Conservation (phyloP, 2,329 filamentous ascomycete genomes). For the Orbilia quercus region DNA sequence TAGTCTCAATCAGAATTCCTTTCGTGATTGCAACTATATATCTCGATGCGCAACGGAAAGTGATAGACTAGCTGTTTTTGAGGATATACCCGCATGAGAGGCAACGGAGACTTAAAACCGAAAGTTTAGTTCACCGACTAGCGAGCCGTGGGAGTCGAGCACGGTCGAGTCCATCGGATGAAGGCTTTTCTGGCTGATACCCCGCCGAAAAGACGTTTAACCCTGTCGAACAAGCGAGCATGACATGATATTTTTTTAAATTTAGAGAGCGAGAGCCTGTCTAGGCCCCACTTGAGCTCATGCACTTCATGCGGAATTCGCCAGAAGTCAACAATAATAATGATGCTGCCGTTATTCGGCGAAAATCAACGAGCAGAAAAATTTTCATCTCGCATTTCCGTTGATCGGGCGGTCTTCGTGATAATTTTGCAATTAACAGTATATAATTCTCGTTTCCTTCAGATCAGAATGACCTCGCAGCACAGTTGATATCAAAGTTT, state of each 20-base stretch:
- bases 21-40: slow-evolving; percentile 12
- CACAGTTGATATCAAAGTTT: neutral
- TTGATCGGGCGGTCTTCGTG: slow-evolving; percentile 8
- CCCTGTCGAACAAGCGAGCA: slow-evolving; percentile 36
- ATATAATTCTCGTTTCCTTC: too few species aligned
- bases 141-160: slow-evolving; percentile 3
- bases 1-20: slow-evolving; percentile 7
- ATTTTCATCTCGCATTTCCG: slow-evolving; percentile 23
- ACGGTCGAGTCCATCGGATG: too few species aligned
- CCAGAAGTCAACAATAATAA: slow-evolving; percentile 22
- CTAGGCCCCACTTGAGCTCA: slow-evolving; percentile 46
- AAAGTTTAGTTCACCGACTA: slow-evolving; percentile 18
- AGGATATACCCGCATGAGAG: slow-evolving; percentile 28
- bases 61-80: slow-evolving; percentile 20
- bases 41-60: slow-evolving; percentile 15
- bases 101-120: slow-evolving; percentile 32
- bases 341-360: slow-evolving; percentile 44
- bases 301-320: slow-evolving; percentile 44
- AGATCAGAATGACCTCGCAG: too few species aligned
- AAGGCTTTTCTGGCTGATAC: slow-evolving; percentile 21
- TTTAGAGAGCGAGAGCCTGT: slow-evolving; percentile 45
- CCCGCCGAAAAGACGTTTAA: slow-evolving; percentile 38
- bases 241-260: slow-evolving; percentile 50
- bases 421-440: too few species aligned
- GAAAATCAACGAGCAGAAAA: slow-evolving; percentile 43